Conservation (phyloP, 352 stramenopile species). For the Globisporangium camurandrum region DNA sequence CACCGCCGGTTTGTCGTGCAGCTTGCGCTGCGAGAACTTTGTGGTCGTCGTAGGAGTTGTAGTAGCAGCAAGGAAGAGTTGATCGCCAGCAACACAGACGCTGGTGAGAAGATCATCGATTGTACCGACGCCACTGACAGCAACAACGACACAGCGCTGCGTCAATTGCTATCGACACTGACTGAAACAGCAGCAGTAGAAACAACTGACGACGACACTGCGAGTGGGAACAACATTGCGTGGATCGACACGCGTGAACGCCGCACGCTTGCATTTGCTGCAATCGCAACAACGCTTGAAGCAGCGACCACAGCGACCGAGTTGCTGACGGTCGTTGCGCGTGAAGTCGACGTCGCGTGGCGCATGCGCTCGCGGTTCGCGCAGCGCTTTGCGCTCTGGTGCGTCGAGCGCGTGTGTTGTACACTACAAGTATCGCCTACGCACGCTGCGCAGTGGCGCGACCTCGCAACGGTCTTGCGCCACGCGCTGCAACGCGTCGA, state of each 20-base stretch:
- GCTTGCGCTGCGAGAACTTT: slow-evolving; percentile 20
- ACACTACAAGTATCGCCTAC: not conserved
- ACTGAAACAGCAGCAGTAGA: not conserved
- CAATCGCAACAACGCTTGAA: not conserved
- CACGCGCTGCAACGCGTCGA: slow-evolving; percentile 6
- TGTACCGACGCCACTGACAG: not conserved
- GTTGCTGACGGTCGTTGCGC: slow-evolving; percentile 15
- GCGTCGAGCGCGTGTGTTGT: slow-evolving; percentile 15
- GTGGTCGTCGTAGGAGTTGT: too few species aligned
- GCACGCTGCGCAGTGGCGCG: not conserved
- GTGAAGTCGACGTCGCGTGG: slow-evolving; percentile 41
- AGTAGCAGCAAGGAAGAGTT: too few species aligned
- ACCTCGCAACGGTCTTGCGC: slow-evolving; percentile 6
- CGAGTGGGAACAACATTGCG: too few species aligned
- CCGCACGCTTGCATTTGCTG: too few species aligned
- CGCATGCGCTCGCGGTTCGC: slow-evolving; percentile 28
- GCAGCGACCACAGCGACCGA: too few species aligned
- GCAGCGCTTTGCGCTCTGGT: slow-evolving; percentile 45
- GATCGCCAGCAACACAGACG: too few species aligned
- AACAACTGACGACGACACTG: not conserved
- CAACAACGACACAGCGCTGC: not conserved
- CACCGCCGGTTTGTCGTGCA: slow-evolving; percentile 66
- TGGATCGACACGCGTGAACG: too few species aligned
- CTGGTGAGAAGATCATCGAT: not conserved
- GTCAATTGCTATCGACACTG: not conserved